A percentile compares a stretch with the other conserved stretches of the same genome.
Conservation (phyloP, 345 rosid genomes). For the Erucastrum elatum region DNA sequence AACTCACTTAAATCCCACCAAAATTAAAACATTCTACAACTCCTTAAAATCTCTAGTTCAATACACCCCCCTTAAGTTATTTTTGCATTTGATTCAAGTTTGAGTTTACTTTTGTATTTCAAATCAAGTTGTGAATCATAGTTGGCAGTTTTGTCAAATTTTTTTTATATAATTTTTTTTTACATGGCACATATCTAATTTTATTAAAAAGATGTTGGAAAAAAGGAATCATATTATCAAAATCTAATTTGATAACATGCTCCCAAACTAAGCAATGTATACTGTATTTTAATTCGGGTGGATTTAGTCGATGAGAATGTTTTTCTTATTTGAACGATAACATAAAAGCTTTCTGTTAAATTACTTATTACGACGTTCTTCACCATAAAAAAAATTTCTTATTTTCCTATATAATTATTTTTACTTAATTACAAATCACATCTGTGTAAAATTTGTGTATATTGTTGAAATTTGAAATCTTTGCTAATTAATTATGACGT, state of each 20-base stretch:
- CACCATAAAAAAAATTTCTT: background rate
- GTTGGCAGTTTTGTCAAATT: no score
- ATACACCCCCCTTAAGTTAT: no score
- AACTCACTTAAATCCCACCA: no score
- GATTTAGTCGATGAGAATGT: background rate
- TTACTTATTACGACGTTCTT: background rate
- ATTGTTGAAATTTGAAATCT: constrained; percentile 11
- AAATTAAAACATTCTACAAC: no score
- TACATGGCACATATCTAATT: no score
- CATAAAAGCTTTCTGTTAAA: background rate
- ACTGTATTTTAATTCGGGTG: background rate
- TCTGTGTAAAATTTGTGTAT: background rate
- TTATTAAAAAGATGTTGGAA: no score
- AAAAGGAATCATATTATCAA: background rate
- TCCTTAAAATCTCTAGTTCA: no score
- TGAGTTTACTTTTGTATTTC: no score
- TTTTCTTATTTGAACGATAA: background rate
- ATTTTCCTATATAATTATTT: no score
- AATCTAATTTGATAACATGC: background rate
- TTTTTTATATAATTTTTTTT: no score
- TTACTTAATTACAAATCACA: background rate
- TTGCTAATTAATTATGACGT: background rate
- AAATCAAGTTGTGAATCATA: no score
- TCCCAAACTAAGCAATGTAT: background rate
- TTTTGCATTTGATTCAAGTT: no score